Conservation (phyloP, 768 basidiomycete genomes). For the Collybia sp. region DNA sequence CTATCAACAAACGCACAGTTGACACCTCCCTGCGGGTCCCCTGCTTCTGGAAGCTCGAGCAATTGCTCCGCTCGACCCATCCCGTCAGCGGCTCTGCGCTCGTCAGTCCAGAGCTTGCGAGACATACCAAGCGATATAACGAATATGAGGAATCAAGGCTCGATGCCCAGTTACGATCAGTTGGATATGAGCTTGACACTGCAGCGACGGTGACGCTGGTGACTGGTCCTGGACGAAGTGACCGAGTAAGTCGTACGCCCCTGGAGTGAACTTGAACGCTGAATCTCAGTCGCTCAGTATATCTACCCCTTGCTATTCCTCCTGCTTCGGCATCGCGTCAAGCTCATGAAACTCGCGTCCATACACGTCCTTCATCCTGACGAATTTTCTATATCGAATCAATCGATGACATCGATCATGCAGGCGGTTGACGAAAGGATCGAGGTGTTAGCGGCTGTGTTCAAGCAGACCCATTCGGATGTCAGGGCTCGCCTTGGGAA, state of each 20-base stretch:
- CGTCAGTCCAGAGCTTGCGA: conserved; percentile 20
- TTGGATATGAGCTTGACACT: conserved; percentile 29
- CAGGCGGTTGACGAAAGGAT: conserved; percentile 25
- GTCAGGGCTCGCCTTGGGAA: conserved; percentile 26
- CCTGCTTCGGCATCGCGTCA: conserved; percentile 25
- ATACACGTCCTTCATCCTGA: conserved; percentile 28
- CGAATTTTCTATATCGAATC: conserved; percentile 22
- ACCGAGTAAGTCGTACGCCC: conserved; percentile 19
- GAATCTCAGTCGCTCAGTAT: conserved; percentile 16
- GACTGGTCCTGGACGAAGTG: conserved; percentile 29
- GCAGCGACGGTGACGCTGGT: conserved; percentile 26
- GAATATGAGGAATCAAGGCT: conserved; percentile 23
- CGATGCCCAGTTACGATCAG: conserved; percentile 20
- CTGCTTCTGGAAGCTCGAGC: conserved; percentile 29
- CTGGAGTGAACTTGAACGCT: background rate
- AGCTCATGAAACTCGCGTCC: conserved; percentile 26
- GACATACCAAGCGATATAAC: conserved; percentile 21
- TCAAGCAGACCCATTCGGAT: conserved; percentile 30
- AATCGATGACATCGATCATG: conserved; percentile 25
- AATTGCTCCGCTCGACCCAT: conserved; percentile 25
- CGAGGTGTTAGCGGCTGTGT: conserved; percentile 27
- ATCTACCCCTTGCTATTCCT: conserved; percentile 29
- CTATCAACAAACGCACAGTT: conserved; percentile 24
- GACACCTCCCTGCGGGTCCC: conserved; percentile 29
- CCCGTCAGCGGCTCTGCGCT: conserved; percentile 20